Evolutionary conservation across 306 rosid species (phyloP), one percentile per base, ranked within the genome.

Genomic region (Senna siamea): DNA sequence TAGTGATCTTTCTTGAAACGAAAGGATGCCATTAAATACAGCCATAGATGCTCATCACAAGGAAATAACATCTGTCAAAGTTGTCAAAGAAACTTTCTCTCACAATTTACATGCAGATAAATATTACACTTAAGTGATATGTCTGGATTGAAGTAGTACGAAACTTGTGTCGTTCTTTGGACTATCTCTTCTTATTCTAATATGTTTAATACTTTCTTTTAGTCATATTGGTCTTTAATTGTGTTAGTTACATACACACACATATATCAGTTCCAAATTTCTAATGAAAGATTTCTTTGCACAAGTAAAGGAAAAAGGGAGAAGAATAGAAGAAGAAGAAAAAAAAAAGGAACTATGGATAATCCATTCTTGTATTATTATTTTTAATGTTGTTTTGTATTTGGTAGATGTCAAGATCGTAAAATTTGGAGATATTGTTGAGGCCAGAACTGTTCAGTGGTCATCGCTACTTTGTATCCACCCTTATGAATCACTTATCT

Each of bases 361-460:
- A 60, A 17, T 35, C 26, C n/a, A n/a, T n/a, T 60, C 11, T 44
- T 60, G 5, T 47, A 20, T 35, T n/a, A n/a, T 35, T 17, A 8
- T 9, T 26, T 46, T 63, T 53, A 13, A 19, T 62, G 7, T 58
- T 10, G 9, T 19, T 70, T 70, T 66, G 62, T 53, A 28, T 50
- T 19, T 69, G 59, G 57, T 78, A 89, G 98, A 93, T 82, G 85
- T 89, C 69, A 90, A 85, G 89, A 67, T 93, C 26, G 82, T 88
- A 12, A 89, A 83, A 72, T 86, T 78, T 74, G 93, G 92, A 30
- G 83, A 67, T 38, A 58, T 78, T 15, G 54, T 89, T 77, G 97
- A 89, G 77, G 97, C 92, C 23, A 90, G 82, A 83, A 85, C 92
- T 12, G 84, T 85, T 47, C 92, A 79, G 59, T 86, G 93, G 73